Evolutionary conservation across 192 early-diverging fungal genomes (phyloP).

Genomic region (Paraglomus occultum): DNA sequence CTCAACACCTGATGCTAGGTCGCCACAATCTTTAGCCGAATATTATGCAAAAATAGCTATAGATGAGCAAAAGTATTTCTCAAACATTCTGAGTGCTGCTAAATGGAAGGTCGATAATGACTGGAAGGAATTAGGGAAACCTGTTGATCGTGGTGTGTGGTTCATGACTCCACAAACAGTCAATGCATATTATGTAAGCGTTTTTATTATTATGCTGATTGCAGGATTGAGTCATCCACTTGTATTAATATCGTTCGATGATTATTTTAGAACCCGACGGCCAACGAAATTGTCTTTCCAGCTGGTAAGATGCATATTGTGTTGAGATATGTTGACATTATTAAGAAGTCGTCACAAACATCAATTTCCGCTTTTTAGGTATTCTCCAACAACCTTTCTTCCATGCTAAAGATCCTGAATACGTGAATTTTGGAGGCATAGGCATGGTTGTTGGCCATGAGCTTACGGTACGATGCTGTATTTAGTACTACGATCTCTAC

Average conservation of each 20-base stretch:
- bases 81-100: slow-evolving; percentile 53
- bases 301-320: slow-evolving; percentile 34
- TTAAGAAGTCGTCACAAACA: not conserved
- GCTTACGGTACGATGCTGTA: slow-evolving; percentile 46
- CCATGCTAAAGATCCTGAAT: slow-evolving; percentile 47
- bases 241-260: not conserved
- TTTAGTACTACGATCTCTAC: not conserved
- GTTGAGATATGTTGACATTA: not conserved
- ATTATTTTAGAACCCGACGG: slow-evolving; percentile 34
- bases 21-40: slow-evolving; percentile 41
- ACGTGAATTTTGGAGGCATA: slow-evolving; percentile 66
- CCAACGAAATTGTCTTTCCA: slow-evolving; percentile 56
- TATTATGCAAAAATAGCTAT: slow-evolving; percentile 56
- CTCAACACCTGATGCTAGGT: slow-evolving; percentile 54
- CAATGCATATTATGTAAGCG: slow-evolving; percentile 51
- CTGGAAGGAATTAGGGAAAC: slow-evolving; percentile 33
- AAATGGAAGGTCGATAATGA: slow-evolving; percentile 37
- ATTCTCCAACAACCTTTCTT: slow-evolving; percentile 69
- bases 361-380: slow-evolving; percentile 1
- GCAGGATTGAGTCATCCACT: too few species aligned
- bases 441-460: slow-evolving; percentile 76
- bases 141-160: slow-evolving; percentile 51
- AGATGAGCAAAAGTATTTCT: slow-evolving; percentile 51
- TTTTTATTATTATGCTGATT: too few species aligned
- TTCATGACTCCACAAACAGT: slow-evolving; percentile 57